Percentiles rank a stretch among this genome's conserved stretches.
phyloP scores from a whole-genome alignment of 73 alveolate species.

The Stentor coeruleus region DNA sequence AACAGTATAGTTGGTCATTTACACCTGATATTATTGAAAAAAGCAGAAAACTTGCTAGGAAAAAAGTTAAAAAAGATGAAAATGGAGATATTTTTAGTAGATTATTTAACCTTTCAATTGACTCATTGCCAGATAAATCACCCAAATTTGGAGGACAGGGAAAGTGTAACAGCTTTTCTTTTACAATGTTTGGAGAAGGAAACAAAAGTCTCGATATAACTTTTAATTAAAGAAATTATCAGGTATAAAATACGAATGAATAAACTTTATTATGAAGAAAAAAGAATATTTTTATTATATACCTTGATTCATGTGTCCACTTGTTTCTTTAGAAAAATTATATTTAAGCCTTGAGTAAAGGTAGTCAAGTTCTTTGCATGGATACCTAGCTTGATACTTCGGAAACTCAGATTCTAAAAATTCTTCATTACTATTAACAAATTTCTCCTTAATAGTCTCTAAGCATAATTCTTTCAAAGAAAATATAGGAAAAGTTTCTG shows the following conservation, averaged over 20 bases:
- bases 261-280: too few species aligned
- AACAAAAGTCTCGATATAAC: not conserved
- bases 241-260: too few species aligned
- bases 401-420: not conserved
- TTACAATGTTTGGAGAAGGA: not conserved
- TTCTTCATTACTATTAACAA: not conserved
- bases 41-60: not conserved
- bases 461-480: not conserved
- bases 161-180: not conserved
- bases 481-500: not conserved
- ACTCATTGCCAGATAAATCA: not conserved
- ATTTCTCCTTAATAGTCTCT: not conserved
- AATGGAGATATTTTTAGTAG: conserved; percentile 9
- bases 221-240: too few species aligned
- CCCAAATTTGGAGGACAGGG: not conserved
- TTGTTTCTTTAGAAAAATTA: not conserved
- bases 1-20: not conserved
- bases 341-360: not conserved
- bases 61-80: too few species aligned
- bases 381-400: not conserved
- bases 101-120: not conserved
- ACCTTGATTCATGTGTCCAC: conserved; percentile 4
- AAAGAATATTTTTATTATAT: too few species aligned
- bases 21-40: not conserved
- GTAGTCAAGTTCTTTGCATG: too few species aligned